Conservation (phyloP, 371 early-diverging fungal species). For the Mortierella sp. region DNA sequence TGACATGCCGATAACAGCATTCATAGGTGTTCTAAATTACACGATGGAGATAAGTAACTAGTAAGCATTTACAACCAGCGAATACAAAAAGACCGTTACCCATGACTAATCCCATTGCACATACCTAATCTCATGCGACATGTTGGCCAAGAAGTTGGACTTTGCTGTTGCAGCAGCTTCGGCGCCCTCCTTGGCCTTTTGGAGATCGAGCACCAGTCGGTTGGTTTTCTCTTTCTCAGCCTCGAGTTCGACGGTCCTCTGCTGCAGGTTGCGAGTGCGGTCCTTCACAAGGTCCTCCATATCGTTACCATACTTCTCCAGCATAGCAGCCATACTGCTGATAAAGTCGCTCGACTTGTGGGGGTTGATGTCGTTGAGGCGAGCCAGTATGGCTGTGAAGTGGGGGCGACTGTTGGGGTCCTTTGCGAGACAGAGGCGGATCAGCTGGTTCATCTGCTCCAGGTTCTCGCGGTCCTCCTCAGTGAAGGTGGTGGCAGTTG, state of each 20-base stretch:
- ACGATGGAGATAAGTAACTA: not conserved
- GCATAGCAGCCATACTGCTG: slow-evolving; percentile 66
- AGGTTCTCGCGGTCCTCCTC: slow-evolving; percentile 59
- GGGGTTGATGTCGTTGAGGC: slow-evolving; percentile 64
- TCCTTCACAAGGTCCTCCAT: slow-evolving; percentile 67
- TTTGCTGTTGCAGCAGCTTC: slow-evolving; percentile 69
- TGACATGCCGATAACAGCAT: slow-evolving; percentile 65
- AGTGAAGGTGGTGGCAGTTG: slow-evolving; percentile 14
- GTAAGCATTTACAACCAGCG: not conserved
- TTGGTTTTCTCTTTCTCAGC: slow-evolving; percentile 65
- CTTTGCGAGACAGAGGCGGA: slow-evolving; percentile 55
- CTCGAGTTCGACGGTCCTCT: slow-evolving; percentile 65
- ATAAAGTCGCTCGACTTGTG: slow-evolving; percentile 63
- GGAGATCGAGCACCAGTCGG: slow-evolving; percentile 56
- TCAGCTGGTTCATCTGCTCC: slow-evolving; percentile 60
- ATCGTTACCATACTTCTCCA: slow-evolving; percentile 68
- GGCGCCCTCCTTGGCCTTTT: slow-evolving; percentile 67
- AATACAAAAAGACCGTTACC: not conserved
- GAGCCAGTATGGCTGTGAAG: slow-evolving; percentile 55
- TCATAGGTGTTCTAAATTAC: slow-evolving; percentile 59
- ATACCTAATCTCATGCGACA: slow-evolving; percentile 63
- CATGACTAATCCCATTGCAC: not conserved
- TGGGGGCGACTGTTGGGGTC: slow-evolving; percentile 57
- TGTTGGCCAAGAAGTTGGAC: slow-evolving; percentile 65
- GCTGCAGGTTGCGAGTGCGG: slow-evolving; percentile 64